These are phyloP conservation scores for Populus pruinosa DNA, from an alignment of 345 rosid genomes.

Conservation along the genomic window DNA sequence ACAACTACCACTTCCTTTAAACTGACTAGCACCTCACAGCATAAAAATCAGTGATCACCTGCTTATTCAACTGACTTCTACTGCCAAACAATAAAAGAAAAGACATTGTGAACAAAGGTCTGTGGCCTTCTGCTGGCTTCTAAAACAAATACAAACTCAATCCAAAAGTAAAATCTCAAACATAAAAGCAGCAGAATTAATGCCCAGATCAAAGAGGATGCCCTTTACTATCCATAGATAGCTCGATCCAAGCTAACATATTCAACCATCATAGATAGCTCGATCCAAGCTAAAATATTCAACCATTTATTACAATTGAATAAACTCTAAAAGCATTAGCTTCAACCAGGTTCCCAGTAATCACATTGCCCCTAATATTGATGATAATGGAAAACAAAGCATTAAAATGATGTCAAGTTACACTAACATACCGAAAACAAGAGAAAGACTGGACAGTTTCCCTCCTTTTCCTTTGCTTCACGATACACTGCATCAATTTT, in stretches of 20 bases:
- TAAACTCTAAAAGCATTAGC: not conserved
- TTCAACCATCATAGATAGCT: not conserved
- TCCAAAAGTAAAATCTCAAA: not conserved
- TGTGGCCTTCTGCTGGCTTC: not conserved
- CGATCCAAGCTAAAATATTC: not conserved
- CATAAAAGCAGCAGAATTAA: not conserved
- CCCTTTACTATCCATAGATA: not conserved
- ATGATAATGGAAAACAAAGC: not conserved
- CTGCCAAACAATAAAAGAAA: not conserved
- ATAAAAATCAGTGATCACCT: not conserved
- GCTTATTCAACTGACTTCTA: not conserved
- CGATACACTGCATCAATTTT: conserved; percentile 62
- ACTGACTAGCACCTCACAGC: no score
- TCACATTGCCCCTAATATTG: not conserved
- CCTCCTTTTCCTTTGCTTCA: conserved; percentile 50
- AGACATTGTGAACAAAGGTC: not conserved
- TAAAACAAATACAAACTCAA: not conserved
- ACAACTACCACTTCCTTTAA: no score
- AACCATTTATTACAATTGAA: conserved; percentile 1
- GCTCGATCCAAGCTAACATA: not conserved
- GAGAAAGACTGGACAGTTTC: conserved; percentile 53
- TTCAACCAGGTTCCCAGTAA: not conserved
- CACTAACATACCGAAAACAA: conserved; percentile 51
- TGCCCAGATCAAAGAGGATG: not conserved
- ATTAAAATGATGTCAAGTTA: not conserved